Conservation (phyloP, 495 filamentous ascomycete genomes). For the Tuber calosporum region DNA sequence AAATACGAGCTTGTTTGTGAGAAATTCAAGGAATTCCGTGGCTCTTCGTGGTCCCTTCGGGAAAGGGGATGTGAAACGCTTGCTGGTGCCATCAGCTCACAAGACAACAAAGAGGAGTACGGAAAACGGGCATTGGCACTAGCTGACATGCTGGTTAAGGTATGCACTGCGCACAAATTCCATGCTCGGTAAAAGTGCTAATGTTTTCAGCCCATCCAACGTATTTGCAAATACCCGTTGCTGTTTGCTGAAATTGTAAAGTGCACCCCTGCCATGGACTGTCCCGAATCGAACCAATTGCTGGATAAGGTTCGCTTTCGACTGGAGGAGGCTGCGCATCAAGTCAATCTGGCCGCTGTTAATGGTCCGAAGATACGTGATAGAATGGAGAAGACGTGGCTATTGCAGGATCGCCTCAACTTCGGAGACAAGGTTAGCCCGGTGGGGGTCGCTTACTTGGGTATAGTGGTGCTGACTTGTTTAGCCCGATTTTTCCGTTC, state of each 20-base stretch:
- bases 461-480: slow-evolving; percentile 17
- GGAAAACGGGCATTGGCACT: slow-evolving; percentile 68
- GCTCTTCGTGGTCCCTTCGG: slow-evolving; percentile 64
- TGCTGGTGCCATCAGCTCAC: slow-evolving; percentile 64
- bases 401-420: slow-evolving; percentile 67
- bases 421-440: slow-evolving; percentile 63
- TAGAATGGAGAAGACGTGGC: slow-evolving; percentile 63
- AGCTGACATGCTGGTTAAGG: slow-evolving; percentile 86
- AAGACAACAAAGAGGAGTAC: slow-evolving; percentile 56
- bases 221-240: slow-evolving; percentile 86
- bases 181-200: slow-evolving; percentile 14
- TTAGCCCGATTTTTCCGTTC: slow-evolving; percentile 47
- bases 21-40: slow-evolving; percentile 50
- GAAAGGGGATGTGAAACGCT: slow-evolving; percentile 85
- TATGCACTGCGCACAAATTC: slow-evolving; percentile 40
- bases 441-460: background rate
- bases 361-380: slow-evolving; percentile 51
- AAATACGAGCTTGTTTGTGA: slow-evolving; percentile 78
- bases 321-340: slow-evolving; percentile 61
- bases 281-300: slow-evolving; percentile 68
- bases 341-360: slow-evolving; percentile 73
- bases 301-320: slow-evolving; percentile 66
- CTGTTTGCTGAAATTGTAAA: slow-evolving; percentile 75
- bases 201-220: slow-evolving; percentile 70
- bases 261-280: slow-evolving; percentile 74